A percentile compares a stretch with the other conserved stretches of the same genome.
phyloP scores from a whole-genome alignment of 2,329 filamentous ascomycete genomes.

The Cyclaneusma minus region DNA sequence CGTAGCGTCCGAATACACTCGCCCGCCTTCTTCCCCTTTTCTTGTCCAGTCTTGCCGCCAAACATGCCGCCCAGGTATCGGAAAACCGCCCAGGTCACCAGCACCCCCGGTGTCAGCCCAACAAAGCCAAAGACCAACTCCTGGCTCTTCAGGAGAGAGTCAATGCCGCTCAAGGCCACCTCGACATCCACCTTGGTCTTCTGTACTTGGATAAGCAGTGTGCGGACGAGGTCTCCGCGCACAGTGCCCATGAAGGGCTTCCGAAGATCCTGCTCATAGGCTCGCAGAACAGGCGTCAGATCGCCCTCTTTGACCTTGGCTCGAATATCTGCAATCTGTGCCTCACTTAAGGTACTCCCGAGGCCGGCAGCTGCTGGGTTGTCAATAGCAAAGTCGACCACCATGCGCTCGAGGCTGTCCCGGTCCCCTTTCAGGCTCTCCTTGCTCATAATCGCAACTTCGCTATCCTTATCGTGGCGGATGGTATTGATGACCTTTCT shows the following conservation, averaged over 20 bases:
- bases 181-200: slow-evolving; percentile 99
- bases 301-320: slow-evolving; percentile 80
- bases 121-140: slow-evolving; percentile 97
- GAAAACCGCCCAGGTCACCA: slow-evolving; percentile 63
- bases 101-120: slow-evolving; percentile 79
- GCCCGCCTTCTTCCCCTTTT: slow-evolving; percentile 47
- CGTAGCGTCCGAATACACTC: slow-evolving; percentile 65
- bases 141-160: slow-evolving; percentile 86
- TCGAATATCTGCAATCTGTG: slow-evolving; percentile 59
- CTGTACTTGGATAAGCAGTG: slow-evolving; percentile 88
- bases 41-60: slow-evolving; percentile 53
- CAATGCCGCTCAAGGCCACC: slow-evolving; percentile 89
- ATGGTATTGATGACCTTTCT: slow-evolving; percentile 81
- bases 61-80: slow-evolving; percentile 58
- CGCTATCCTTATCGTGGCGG: slow-evolving; percentile 78
- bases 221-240: slow-evolving; percentile 73
- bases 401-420: slow-evolving; percentile 91
- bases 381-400: slow-evolving; percentile 84
- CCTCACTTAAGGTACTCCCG: slow-evolving; percentile 40
- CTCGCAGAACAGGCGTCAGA: slow-evolving; percentile 76
- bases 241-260: slow-evolving; percentile 71
- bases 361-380: slow-evolving; percentile 47
- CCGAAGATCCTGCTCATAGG: slow-evolving; percentile 79
- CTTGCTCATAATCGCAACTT: slow-evolving; percentile 93
- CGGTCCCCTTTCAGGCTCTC: slow-evolving; percentile 81